A percentile compares a stretch with the other conserved stretches of the same genome.
Evolutionary conservation across 495 filamentous ascomycete species (phyloP).

Genomic region (Acidiella bohemica): DNA sequence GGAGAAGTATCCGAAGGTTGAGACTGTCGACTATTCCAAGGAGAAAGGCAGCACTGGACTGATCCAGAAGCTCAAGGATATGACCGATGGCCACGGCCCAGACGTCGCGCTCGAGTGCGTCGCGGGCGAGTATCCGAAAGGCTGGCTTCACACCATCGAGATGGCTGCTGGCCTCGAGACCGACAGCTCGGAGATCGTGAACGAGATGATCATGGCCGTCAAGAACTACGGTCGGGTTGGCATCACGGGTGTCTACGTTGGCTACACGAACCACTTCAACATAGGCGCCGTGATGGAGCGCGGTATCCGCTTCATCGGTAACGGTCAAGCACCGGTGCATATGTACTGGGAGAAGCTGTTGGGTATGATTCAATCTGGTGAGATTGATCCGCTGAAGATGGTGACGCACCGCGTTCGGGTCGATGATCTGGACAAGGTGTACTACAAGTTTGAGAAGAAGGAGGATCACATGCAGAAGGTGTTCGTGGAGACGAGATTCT

Average conservation of each 20-base stretch:
- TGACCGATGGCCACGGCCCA: conserved; percentile 49
- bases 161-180: conserved; percentile 62
- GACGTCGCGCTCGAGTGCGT: conserved; percentile 77
- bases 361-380: conserved; percentile 49
- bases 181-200: conserved; percentile 74
- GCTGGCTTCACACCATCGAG: conserved; percentile 69
- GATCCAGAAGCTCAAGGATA: conserved; percentile 56
- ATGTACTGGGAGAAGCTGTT: conserved; percentile 70
- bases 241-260: conserved; percentile 71
- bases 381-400: conserved; percentile 69
- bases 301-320: conserved; percentile 67
- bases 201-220: conserved; percentile 74
- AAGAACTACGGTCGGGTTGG: conserved; percentile 62
- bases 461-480: conserved; percentile 35
- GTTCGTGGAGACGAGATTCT: conserved; percentile 31
- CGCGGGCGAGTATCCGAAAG: conserved; percentile 74
- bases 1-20: conserved; percentile 47
- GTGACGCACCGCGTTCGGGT: conserved; percentile 62
- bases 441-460: conserved; percentile 31
- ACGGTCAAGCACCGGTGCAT: conserved; percentile 75
- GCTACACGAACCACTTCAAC: conserved; percentile 37
- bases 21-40: conserved; percentile 44
- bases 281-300: conserved; percentile 66
- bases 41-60: conserved; percentile 45
- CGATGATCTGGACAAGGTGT: conserved; percentile 53